Percentiles rank a stretch among this genome's conserved stretches.
Conservation (phyloP, 345 rosid species). For the Brassica carinata region DNA sequence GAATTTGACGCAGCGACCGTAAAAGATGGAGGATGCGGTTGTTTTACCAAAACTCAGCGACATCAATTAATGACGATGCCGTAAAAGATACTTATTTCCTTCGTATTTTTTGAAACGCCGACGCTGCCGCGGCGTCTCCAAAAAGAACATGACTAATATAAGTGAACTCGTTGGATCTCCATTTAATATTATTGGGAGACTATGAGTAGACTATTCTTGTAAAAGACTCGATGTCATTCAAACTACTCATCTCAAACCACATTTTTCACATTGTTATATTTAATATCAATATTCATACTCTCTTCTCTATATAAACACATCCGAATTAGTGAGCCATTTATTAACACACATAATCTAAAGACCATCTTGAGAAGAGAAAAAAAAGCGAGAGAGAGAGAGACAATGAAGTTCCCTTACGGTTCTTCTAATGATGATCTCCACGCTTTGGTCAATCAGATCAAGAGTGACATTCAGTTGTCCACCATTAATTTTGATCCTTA, state of each 20-base stretch:
- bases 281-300: not conserved
- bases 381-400: not conserved
- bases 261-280: conserved; percentile 4
- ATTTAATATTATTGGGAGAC: not conserved
- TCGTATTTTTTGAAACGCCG: too few relatives aligned
- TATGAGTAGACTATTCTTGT: not conserved
- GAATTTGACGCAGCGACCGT: too few relatives aligned
- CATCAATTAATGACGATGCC: too few relatives aligned
- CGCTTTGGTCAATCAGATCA: conserved; percentile 41
- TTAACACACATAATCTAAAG: not conserved
- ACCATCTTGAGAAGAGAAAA: not conserved
- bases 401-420: conserved; percentile 10
- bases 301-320: conserved; percentile 24
- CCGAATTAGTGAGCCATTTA: not conserved
- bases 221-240: not conserved
- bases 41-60: too few relatives aligned
- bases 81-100: too few relatives aligned
- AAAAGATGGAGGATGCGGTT: too few relatives aligned
- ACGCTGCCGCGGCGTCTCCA: too few relatives aligned
- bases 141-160: too few relatives aligned
- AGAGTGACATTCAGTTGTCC: conserved; percentile 25
- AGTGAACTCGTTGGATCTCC: not conserved
- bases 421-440: conserved; percentile 26
- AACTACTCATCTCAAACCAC: not conserved
- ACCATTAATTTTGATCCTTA: conserved; percentile 25